Percentiles rank a stretch among this genome's conserved stretches.
Conservation (phyloP, 768 basidiomycete genomes). For the Termitomyces sp. region DNA sequence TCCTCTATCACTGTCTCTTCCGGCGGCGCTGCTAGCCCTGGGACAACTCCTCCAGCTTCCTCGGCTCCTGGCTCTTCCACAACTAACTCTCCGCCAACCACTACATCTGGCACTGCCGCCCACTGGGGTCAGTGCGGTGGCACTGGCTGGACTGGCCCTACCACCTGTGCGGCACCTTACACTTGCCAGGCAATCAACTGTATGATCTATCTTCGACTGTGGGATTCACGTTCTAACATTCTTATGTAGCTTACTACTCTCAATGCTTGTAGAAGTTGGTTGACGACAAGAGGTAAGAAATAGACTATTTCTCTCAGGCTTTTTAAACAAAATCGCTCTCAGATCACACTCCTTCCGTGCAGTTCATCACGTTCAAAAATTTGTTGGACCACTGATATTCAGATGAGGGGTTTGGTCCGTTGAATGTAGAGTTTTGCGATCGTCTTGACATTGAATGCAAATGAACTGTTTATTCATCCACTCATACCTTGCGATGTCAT, state of each 20-base stretch:
- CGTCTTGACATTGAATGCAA: background rate
- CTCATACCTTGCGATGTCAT: background rate
- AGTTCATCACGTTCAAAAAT: background rate
- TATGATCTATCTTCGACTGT: background rate
- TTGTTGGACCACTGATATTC: background rate
- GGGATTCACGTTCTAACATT: background rate
- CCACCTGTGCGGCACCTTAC: background rate
- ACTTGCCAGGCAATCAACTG: background rate
- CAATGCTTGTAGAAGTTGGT: background rate
- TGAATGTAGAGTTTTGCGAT: background rate
- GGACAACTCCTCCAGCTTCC: background rate
- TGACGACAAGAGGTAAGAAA: background rate
- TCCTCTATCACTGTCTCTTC: conserved; percentile 13
- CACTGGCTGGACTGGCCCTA: background rate
- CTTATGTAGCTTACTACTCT: background rate
- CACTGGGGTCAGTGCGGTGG: conserved; percentile 2
- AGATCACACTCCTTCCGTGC: background rate
- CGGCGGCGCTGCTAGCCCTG: background rate
- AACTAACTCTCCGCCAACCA: background rate
- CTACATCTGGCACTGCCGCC: background rate
- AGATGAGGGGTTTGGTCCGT: background rate
- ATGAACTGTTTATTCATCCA: background rate
- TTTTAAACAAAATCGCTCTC: background rate
- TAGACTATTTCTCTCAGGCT: background rate
- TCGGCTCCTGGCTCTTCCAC: background rate